Evolutionary conservation across 2,329 filamentous ascomycete species (phyloP), one percentile per base, ranked within the genome.

Genomic region (Colletotrichum sp.): DNA sequence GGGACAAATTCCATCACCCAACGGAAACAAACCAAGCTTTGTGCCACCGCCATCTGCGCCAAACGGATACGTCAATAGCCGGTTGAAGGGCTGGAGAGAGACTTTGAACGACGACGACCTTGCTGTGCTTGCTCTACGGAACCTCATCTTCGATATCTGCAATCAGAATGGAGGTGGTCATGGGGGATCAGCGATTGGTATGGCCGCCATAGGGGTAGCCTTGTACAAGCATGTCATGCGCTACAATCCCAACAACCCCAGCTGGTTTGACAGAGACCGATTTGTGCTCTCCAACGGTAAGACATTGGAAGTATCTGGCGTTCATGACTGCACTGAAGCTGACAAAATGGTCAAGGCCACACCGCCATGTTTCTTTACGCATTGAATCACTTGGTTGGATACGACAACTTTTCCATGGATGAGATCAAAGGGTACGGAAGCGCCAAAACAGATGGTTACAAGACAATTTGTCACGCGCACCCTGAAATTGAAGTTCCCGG

Each of bases 221-320:
- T 80, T 93, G 5, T 93, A 87, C 86, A 92, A 90, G 78, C 90
- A 93, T 79, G 85, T 85, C 5, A 92, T 93, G 91, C 85, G 85
- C 34, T 93, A 91, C 76, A 86, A 88, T 2, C 90, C 91, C 28
- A 34, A 86, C 8, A 88, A 85, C 6, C 87, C 89, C 8, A 81
- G 86, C 36, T 92, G 83, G 78, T 91, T 92, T 83, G 90, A 92
- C 80, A 84, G 91, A 12, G 91, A 92, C 78, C 86, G 91, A 27
- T 92, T 92, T 77, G 87, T 92, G 1, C 84, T 92, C 4, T 91
- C 89, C 6, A 92, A 92, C 76, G 91, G 84, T 81, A 64, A 78
- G 78, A 27, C 15, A 56, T 16, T 30, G 27, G 8, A 58, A 58
- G 5, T 28, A 58, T 28, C 5, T 28, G 25, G 16, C 18, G 27